A percentile compares a stretch with the other conserved stretches of the same genome.
phyloP scores from a whole-genome alignment of 805 yeast species.

The Ogataea trehalophila region DNA sequence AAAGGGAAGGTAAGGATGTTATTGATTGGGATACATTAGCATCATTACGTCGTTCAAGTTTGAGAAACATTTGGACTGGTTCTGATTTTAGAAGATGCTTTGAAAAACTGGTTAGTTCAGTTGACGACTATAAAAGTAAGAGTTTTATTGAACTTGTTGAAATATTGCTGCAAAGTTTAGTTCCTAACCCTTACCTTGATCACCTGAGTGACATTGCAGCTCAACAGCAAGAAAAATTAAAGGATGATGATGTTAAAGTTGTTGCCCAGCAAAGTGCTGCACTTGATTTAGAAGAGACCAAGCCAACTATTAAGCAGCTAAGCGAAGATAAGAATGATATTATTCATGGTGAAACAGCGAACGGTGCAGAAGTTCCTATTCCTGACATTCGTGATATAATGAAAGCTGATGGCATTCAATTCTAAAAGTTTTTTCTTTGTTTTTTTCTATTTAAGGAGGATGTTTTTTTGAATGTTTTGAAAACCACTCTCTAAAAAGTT shows the following conservation, averaged over 20 bases:
- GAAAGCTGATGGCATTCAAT: background rate
- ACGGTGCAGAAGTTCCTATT: background rate
- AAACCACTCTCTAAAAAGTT: background rate
- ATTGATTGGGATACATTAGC: conserved; percentile 56
- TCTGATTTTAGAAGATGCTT: conserved; percentile 58
- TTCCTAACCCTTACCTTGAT: conserved; percentile 1
- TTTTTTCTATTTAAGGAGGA: background rate
- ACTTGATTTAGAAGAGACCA: background rate
- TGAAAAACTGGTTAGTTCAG: conserved; percentile 50
- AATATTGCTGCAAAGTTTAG: conserved; percentile 15
- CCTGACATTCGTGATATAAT: conserved; percentile 2
- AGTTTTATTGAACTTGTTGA: conserved; percentile 30
- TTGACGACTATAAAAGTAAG: conserved; percentile 44
- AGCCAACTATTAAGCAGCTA: too few relatives aligned
- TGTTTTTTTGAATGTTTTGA: background rate
- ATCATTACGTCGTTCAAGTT: conserved; percentile 28
- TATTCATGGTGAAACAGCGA: background rate
- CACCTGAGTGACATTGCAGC: background rate
- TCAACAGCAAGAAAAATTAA: background rate
- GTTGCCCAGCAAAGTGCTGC: background rate
- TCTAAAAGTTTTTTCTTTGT: background rate
- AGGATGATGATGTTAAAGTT: background rate
- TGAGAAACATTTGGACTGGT: conserved; percentile 49
- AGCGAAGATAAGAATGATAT: too few relatives aligned
- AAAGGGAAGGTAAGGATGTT: conserved; percentile 34